A percentile compares a stretch with the other conserved stretches of the same genome.
Conservation (phyloP, 2,329 filamentous ascomycete genomes). For the Colletotrichum sp. region DNA sequence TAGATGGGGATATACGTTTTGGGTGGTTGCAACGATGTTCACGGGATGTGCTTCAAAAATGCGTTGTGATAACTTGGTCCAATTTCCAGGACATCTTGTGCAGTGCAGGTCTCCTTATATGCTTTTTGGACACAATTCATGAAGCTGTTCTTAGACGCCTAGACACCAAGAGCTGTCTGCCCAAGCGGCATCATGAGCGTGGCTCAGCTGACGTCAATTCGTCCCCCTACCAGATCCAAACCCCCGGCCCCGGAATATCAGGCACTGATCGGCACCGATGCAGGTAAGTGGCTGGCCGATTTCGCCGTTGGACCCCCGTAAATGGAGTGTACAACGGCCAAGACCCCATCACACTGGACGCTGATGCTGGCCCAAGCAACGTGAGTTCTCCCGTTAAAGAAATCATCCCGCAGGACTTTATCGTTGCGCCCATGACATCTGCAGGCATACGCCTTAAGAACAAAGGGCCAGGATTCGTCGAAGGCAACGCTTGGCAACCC, state of each 20-base stretch:
- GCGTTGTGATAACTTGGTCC: neutral
- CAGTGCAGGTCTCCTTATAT: neutral
- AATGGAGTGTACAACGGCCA: neutral
- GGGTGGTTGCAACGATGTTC: neutral
- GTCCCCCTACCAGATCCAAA: neutral
- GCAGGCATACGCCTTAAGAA: neutral
- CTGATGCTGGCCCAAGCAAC: fast-evolving
- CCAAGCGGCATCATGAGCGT: neutral
- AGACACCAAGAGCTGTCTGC: neutral
- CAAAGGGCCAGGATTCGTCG: neutral
- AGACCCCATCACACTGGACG: neutral
- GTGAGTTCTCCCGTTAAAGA: neutral
- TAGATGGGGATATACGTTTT: fast-evolving
- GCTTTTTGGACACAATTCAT: neutral
- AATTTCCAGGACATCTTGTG: neutral
- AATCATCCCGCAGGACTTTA: neutral
- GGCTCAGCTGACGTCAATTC: neutral
- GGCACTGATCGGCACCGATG: neutral
- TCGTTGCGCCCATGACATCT: fast-evolving
- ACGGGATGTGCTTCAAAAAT: neutral
- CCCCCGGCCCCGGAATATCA: fast-evolving
- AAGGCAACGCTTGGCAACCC: neutral
- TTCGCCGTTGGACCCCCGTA: neutral
- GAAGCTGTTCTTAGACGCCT: no score
- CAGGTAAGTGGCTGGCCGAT: neutral